Evolutionary conservation across 1,284 basidiomycete genomes (phyloP).

Genomic region (Pseudozyma sp.): DNA sequence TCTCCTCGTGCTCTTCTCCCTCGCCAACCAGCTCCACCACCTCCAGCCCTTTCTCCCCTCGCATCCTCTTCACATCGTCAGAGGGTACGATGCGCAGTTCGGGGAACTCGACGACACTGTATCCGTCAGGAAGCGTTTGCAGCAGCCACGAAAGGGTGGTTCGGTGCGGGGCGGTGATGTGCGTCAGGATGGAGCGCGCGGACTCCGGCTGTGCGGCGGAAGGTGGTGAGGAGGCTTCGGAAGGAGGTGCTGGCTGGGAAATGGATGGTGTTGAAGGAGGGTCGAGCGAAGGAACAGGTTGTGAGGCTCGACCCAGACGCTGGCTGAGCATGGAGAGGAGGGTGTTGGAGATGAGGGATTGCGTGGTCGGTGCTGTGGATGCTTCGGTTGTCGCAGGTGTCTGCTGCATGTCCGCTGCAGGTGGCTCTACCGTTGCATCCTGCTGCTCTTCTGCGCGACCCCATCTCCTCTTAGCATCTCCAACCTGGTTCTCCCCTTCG

Average conservation of each 20-base stretch:
- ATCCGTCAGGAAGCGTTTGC: slow-evolving; percentile 18
- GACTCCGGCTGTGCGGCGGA: neutral
- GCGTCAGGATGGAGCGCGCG: slow-evolving; percentile 8
- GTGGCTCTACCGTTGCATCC: neutral
- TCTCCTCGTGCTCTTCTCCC: neutral
- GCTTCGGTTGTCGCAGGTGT: too few species aligned
- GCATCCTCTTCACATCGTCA: neutral
- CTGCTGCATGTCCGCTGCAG: too few species aligned
- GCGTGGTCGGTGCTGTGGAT: neutral
- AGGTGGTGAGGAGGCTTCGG: neutral
- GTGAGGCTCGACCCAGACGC: slow-evolving; percentile 8
- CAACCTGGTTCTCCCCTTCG: too few species aligned
- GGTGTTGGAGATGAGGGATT: slow-evolving; percentile 23
- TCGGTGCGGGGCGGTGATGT: neutral
- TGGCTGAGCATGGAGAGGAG: slow-evolving; percentile 18
- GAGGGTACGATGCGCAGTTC: slow-evolving; percentile 13
- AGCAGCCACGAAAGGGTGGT: slow-evolving; percentile 14
- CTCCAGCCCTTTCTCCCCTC: neutral
- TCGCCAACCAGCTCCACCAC: slow-evolving; percentile 3
- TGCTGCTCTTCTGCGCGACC: too few species aligned
- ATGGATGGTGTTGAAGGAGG: neutral
- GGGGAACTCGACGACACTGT: slow-evolving; percentile 25
- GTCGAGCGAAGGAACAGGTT: neutral
- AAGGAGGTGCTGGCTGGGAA: neutral
- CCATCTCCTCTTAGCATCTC: too few species aligned